These are phyloP conservation scores for Penicillium dipodomyicola DNA, from an alignment of 495 filamentous ascomycete species.

Conservation along the genomic window DNA sequence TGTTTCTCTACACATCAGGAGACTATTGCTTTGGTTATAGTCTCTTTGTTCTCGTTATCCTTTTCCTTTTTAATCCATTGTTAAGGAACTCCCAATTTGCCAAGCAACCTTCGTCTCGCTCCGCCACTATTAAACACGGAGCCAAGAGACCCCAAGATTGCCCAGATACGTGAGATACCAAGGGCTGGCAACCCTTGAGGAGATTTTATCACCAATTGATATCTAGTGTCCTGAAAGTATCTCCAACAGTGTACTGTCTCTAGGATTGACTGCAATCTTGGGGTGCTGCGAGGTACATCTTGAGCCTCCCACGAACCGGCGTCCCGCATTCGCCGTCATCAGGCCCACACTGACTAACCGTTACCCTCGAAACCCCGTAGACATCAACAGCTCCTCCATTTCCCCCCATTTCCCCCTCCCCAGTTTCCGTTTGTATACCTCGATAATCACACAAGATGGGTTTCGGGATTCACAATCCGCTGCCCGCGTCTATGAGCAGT, in stretches of 20 bases:
- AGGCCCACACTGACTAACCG: constrained; percentile 39
- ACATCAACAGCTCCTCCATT: constrained; percentile 20
- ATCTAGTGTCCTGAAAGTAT: no score
- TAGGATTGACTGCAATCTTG: neutral
- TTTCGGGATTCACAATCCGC: constrained; percentile 66
- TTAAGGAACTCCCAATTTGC: neutral
- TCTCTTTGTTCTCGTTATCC: no score
- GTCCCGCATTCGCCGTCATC: constrained; percentile 28
- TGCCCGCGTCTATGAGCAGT: constrained; percentile 65
- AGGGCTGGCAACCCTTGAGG: neutral
- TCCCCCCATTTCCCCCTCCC: constrained; percentile 10
- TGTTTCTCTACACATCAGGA: neutral
- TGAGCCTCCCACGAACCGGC: constrained; percentile 17
- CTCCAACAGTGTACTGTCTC: neutral
- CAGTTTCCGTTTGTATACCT: constrained; percentile 7
- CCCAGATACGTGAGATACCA: neutral
- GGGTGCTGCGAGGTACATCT: constrained; percentile 6
- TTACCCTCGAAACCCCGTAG: constrained; percentile 11
- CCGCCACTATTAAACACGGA: neutral
- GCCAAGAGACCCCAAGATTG: neutral
- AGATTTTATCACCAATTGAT: neutral
- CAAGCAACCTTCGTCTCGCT: neutral
- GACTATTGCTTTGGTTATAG: neutral
- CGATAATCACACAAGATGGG: constrained; percentile 43
- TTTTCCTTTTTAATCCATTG: neutral